phyloP scores from a whole-genome alignment of 306 rosid species.

The Lupinus albus region DNA sequence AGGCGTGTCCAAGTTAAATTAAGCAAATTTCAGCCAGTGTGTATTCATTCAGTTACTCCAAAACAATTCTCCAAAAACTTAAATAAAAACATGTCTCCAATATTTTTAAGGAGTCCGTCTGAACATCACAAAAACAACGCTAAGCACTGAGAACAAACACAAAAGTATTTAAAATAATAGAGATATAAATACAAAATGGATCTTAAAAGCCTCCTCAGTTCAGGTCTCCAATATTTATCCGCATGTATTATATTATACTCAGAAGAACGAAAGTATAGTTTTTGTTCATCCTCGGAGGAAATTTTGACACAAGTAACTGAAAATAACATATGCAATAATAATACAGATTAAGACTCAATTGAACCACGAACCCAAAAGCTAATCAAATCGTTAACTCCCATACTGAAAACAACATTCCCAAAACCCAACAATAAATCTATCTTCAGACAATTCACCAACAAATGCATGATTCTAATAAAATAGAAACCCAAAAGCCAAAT shows the following conservation, averaged over 20 bases:
- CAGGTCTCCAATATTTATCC: constrained; percentile 80
- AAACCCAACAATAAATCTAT: neutral
- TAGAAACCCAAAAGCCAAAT: neutral
- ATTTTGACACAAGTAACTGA: neutral
- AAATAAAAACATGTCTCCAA: too few species aligned
- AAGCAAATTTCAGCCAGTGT: too few species aligned
- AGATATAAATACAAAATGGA: neutral
- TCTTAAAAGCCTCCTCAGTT: constrained; percentile 67
- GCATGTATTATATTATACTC: constrained; percentile 49
- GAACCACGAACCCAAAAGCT: neutral
- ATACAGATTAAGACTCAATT: neutral
- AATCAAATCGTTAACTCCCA: neutral
- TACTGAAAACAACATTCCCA: neutral
- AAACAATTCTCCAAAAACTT: too few species aligned
- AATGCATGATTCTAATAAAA: neutral
- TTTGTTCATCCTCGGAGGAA: constrained; percentile 58
- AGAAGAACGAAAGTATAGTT: constrained; percentile 60
- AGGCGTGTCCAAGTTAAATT: neutral
- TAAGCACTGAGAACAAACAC: neutral
- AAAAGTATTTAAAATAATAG: neutral
- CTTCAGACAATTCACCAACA: neutral
- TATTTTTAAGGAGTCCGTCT: neutral
- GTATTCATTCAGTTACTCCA: too few species aligned
- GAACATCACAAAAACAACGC: neutral
- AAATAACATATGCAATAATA: neutral